Conservation (phyloP, 2,329 filamentous ascomycete genomes). For the Penicillium digitatum region DNA sequence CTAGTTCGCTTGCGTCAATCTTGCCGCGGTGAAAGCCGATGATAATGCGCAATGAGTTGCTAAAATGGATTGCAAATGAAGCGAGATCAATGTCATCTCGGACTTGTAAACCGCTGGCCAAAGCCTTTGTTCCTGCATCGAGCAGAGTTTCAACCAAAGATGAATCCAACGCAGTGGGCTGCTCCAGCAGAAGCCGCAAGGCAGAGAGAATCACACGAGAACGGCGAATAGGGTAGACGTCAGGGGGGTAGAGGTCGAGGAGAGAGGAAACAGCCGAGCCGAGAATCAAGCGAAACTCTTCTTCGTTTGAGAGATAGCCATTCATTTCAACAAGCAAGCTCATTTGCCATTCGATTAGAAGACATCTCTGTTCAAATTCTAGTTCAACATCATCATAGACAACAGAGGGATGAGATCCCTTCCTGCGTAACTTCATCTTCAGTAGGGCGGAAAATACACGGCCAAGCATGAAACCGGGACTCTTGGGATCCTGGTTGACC, state of each 20-base stretch:
- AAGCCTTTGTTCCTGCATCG: conserved; percentile 23
- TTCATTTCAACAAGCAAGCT: conserved; percentile 34
- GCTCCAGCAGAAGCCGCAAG: conserved; percentile 36
- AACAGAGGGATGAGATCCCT: conserved; percentile 21
- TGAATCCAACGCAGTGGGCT: conserved; percentile 27
- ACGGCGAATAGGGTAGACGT: conserved; percentile 37
- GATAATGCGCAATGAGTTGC: conserved; percentile 35
- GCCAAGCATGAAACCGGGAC: conserved; percentile 34
- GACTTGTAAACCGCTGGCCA: conserved; percentile 17
- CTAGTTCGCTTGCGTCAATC: conserved; percentile 26
- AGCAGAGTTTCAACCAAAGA: conserved; percentile 27
- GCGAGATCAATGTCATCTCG: conserved; percentile 29
- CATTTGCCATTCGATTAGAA: conserved; percentile 40
- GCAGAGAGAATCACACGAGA: conserved; percentile 34
- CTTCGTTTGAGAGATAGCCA: conserved; percentile 25
- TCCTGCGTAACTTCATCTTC: conserved; percentile 35
- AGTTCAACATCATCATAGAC: conserved; percentile 35
- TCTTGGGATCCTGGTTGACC: conserved; percentile 35
- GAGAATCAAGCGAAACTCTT: conserved; percentile 28
- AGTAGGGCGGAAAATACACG: conserved; percentile 37
- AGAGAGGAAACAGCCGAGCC: conserved; percentile 28
- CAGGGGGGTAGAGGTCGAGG: conserved; percentile 33
- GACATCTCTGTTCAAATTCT: conserved; percentile 25
- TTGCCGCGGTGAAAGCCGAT: conserved; percentile 35
- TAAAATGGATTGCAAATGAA: conserved; percentile 27